A percentile compares a stretch with the other conserved stretches of the same genome.
Evolutionary conservation across 495 filamentous ascomycete species (phyloP).

Genomic region (Aspergillus leporis): DNA sequence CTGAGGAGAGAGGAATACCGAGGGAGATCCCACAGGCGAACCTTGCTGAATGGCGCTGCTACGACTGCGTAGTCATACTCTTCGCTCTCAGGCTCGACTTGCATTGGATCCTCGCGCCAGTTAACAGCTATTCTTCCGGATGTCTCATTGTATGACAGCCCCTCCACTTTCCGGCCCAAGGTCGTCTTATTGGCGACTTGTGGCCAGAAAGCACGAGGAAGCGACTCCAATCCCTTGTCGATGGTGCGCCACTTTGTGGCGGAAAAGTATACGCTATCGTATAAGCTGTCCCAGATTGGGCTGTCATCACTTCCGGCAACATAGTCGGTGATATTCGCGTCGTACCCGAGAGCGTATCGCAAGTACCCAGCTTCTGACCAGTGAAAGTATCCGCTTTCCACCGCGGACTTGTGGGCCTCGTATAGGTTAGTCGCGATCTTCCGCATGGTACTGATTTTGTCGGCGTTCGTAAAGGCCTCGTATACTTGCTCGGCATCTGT

Average conservation of each 20-base stretch:
- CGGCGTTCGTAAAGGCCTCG: constrained; percentile 20
- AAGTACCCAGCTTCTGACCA: constrained; percentile 66
- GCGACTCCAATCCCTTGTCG: constrained; percentile 59
- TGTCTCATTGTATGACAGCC: constrained; percentile 38
- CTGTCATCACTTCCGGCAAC: constrained; percentile 28
- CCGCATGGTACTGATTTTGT: constrained; percentile 35
- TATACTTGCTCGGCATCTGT: constrained; percentile 38
- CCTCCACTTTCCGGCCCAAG: constrained; percentile 54
- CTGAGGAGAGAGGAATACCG: constrained; percentile 50
- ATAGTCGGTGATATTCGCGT: constrained; percentile 56
- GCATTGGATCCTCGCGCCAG: constrained; percentile 44
- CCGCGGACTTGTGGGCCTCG: constrained; percentile 54
- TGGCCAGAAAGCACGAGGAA: constrained; percentile 63
- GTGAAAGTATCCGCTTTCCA: constrained; percentile 40
- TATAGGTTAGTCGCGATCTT: constrained; percentile 60
- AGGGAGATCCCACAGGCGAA: constrained; percentile 54
- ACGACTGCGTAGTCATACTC: constrained; percentile 67
- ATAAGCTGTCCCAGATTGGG: constrained; percentile 44
- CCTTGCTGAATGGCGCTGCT: constrained; percentile 60
- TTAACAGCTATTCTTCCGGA: constrained; percentile 47
- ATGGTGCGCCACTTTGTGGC: constrained; percentile 64
- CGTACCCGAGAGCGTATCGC: constrained; percentile 54
- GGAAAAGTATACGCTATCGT: constrained; percentile 53
- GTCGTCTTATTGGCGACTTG: constrained; percentile 54
- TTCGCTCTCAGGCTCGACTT: constrained; percentile 43